These are phyloP conservation scores for Aureobasidium zeae DNA, from an alignment of 2,329 filamentous ascomycete genomes.

Conservation along the genomic window DNA sequence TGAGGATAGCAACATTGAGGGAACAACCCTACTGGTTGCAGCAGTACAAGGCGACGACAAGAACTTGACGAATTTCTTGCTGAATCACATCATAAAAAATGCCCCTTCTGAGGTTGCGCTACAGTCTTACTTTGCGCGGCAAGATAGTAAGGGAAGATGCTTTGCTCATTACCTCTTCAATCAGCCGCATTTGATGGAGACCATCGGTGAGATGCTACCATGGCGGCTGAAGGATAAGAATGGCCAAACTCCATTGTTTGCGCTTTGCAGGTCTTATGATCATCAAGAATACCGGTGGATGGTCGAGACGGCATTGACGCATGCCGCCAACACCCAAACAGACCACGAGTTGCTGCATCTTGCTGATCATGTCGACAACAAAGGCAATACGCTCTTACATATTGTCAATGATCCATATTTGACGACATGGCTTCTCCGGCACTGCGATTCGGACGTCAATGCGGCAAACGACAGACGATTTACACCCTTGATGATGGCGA, in stretches of 20 bases:
- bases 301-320: conserved; percentile 71
- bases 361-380: conserved; percentile 84
- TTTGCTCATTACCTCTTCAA: conserved; percentile 96
- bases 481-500: conserved; percentile 93
- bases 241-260: conserved; percentile 94
- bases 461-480: conserved; percentile 91
- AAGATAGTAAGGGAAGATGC: conserved; percentile 80
- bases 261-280: conserved; percentile 89
- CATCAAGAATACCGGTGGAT: conserved; percentile 78
- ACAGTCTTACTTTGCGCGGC: conserved; percentile 58
- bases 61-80: conserved; percentile 63
- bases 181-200: conserved; percentile 67
- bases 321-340: conserved; percentile 63
- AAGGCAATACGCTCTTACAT: conserved; percentile 91
- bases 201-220: conserved; percentile 67
- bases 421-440: conserved; percentile 63
- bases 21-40: conserved; percentile 79
- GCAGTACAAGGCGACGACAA: conserved; percentile 76
- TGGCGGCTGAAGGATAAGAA: conserved; percentile 93
- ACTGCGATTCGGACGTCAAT: conserved; percentile 92
- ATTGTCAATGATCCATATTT: conserved; percentile 81
- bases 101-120: conserved; percentile 49
- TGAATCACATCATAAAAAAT: conserved; percentile 57
- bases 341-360: conserved; percentile 76
- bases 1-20: conserved; percentile 79